These are phyloP conservation scores for Apiospora arundinis DNA, from an alignment of 2,329 filamentous ascomycete species.

Conservation along the genomic window DNA sequence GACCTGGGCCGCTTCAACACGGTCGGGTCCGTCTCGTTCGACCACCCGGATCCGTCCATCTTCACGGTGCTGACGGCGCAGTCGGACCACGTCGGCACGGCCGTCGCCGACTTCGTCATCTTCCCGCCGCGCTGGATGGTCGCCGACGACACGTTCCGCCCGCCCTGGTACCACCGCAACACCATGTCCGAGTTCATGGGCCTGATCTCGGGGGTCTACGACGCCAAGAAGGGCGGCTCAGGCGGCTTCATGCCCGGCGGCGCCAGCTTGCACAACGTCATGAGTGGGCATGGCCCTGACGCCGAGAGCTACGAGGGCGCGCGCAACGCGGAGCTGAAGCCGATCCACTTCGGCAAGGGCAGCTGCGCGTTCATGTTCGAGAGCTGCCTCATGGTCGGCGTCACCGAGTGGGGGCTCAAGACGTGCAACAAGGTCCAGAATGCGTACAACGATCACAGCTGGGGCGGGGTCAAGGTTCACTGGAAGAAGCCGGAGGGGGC, in stretches of 20 bases:
- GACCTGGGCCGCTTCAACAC: constrained; percentile 72
- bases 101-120: constrained; percentile 67
- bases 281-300: constrained; percentile 64
- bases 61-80: constrained; percentile 67
- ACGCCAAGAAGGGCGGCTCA: constrained; percentile 56
- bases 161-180: constrained; percentile 67
- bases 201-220: constrained; percentile 54
- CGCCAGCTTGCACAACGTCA: constrained; percentile 63
- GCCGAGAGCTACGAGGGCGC: constrained; percentile 57
- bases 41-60: constrained; percentile 73
- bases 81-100: constrained; percentile 57
- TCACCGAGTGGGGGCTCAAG: constrained; percentile 71
- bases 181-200: constrained; percentile 62
- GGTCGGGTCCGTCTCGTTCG: constrained; percentile 70
- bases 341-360: constrained; percentile 63
- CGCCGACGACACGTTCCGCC: constrained; percentile 64
- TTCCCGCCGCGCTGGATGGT: constrained; percentile 69
- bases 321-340: constrained; percentile 68
- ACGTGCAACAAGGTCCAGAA: constrained; percentile 66
- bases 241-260: constrained; percentile 56
- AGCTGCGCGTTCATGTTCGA: constrained; percentile 75
- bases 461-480: constrained; percentile 71
- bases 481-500: constrained; percentile 55
- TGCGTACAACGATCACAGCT: constrained; percentile 82
- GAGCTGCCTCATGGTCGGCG: constrained; percentile 72